These are phyloP conservation scores for Penicillium paxilli DNA, from an alignment of 495 filamentous ascomycete genomes.

Conservation along the genomic window DNA sequence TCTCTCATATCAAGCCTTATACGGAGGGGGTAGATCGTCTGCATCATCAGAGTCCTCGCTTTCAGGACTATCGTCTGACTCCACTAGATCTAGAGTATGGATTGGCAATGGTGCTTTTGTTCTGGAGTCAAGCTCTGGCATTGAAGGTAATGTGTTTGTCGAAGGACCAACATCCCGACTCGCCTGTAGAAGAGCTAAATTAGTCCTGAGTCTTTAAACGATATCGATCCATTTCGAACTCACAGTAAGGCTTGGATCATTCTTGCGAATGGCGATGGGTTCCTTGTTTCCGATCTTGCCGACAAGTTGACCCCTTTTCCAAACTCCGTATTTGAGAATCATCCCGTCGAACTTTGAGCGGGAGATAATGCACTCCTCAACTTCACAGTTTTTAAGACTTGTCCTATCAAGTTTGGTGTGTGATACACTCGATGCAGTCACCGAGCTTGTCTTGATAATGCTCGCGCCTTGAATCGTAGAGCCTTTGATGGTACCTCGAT, in stretches of 20 bases:
- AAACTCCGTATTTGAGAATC: constrained; percentile 36
- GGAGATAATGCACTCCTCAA: constrained; percentile 29
- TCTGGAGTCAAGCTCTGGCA: constrained; percentile 9
- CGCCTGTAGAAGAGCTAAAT: not conserved
- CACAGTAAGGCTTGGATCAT: constrained; percentile 3
- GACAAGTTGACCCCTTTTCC: constrained; percentile 33
- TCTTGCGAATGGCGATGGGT: constrained; percentile 12
- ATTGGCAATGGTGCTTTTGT: not conserved
- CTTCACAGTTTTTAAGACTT: constrained; percentile 29
- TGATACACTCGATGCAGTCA: constrained; percentile 15
- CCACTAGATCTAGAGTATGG: not conserved
- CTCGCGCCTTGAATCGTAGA: constrained; percentile 20
- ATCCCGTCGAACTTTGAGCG: constrained; percentile 29
- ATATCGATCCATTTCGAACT: not conserved
- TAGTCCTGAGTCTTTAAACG: not conserved
- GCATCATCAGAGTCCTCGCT: constrained; percentile 12
- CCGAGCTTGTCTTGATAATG: constrained; percentile 11
- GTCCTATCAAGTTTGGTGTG: constrained; percentile 18
- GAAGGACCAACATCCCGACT: not conserved
- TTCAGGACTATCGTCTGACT: constrained; percentile 9
- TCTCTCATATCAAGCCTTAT: constrained; percentile 12
- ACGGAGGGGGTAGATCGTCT: constrained; percentile 24
- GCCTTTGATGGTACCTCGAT: constrained; percentile 11
- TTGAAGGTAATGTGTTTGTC: not conserved
- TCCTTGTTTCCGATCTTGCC: constrained; percentile 24